A percentile compares a stretch with the other conserved stretches of the same genome.
These are phyloP conservation scores for Gigaspora rosea DNA, from an alignment of 192 early-diverging fungal species.

Conservation along the genomic window DNA sequence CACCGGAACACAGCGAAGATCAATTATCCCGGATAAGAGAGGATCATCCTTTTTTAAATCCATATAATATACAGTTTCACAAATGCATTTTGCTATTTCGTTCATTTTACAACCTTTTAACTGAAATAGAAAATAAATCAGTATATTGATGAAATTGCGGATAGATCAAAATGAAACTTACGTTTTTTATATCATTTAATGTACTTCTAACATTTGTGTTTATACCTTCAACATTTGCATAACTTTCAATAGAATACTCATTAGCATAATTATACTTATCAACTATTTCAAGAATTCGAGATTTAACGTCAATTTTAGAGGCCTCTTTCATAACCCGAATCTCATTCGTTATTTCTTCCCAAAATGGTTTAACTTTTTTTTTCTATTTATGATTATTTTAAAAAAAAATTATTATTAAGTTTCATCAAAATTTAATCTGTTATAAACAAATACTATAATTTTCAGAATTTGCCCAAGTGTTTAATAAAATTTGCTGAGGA, in stretches of 20 bases:
- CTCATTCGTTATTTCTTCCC: neutral
- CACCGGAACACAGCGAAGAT: neutral
- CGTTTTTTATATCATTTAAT: neutral
- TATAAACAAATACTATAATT: slow-evolving; percentile 5
- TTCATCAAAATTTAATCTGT: neutral
- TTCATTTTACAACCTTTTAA: neutral
- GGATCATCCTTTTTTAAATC: slow-evolving; percentile 1
- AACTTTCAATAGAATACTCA: neutral
- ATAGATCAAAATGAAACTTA: neutral
- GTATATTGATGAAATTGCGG: neutral
- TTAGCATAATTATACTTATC: slow-evolving; percentile 1
- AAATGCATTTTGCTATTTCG: neutral
- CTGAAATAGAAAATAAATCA: neutral
- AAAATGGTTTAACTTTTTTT: slow-evolving; percentile 4
- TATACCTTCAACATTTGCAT: neutral
- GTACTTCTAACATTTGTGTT: neutral
- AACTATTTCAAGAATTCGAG: neutral
- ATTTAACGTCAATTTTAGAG: neutral
- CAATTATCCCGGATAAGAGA: slow-evolving; percentile 1
- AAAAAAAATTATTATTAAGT: neutral
- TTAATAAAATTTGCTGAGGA: neutral
- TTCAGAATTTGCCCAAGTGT: neutral
- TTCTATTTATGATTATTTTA: neutral
- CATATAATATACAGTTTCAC: neutral
- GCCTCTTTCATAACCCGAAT: neutral